Conservation (phyloP, 805 yeast species). For the Citeromyces nyonsensis region DNA sequence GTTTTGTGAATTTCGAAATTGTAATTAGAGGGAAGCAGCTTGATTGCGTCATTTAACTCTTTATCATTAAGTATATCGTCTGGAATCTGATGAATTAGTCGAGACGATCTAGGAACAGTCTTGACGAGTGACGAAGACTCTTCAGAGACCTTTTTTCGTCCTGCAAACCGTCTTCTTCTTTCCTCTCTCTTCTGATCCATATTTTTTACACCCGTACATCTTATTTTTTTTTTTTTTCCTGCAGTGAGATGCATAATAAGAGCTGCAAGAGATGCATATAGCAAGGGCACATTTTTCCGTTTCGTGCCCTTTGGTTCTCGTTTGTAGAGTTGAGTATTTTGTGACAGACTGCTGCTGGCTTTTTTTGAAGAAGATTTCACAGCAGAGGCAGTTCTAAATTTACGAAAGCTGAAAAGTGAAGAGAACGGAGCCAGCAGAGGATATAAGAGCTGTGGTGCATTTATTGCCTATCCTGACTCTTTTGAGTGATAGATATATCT, state of each 20-base stretch:
- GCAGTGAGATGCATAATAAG: background rate
- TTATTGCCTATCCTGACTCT: no score
- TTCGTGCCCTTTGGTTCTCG: no score
- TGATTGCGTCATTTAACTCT: constrained; percentile 74
- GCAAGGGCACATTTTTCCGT: no score
- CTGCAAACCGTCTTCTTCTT: constrained; percentile 1
- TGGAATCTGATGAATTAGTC: constrained; percentile 79
- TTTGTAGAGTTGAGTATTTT: no score
- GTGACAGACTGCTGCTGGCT: no score
- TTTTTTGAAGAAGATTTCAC: no score
- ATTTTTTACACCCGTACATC: background rate
- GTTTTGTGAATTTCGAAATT: constrained; percentile 95
- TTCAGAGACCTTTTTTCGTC: constrained; percentile 1
- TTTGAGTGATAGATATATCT: no score
- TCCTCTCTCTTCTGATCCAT: background rate
- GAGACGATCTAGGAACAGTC: constrained; percentile 3
- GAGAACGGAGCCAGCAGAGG: no score
- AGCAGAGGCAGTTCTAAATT: no score
- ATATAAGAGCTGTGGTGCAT: no score
- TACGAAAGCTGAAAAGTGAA: no score
- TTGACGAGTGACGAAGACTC: background rate
- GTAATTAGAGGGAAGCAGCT: constrained; percentile 75
- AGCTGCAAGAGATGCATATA: background rate
- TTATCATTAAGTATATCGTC: constrained; percentile 65
- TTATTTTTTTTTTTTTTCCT: background rate